Percentiles rank a stretch among this genome's conserved stretches.
Evolutionary conservation across 2,329 filamentous ascomycete species (phyloP).

Genomic region (Aureobasidium zeae): DNA sequence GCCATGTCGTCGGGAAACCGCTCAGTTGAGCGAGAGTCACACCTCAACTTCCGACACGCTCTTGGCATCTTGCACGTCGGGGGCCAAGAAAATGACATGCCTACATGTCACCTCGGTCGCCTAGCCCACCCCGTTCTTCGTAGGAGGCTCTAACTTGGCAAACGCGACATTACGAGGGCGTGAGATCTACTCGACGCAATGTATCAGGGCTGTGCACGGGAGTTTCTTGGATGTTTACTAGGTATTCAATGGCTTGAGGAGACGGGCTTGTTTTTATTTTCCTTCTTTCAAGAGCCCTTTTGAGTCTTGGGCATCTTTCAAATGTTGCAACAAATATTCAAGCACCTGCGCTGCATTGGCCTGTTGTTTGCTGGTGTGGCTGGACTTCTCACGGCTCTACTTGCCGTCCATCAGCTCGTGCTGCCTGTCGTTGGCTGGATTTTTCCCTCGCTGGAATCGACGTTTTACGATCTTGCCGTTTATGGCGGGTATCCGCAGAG

Average conservation of each 20-base stretch:
- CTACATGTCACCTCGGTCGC: neutral
- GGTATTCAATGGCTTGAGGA: too few species aligned
- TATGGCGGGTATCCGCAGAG: slow-evolving; percentile 25
- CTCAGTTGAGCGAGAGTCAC: neutral
- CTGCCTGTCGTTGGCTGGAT: slow-evolving; percentile 25
- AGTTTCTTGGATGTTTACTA: too few species aligned
- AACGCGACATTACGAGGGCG: slow-evolving; percentile 2
- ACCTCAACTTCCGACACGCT: slow-evolving; percentile 1
- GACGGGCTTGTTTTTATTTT: neutral
- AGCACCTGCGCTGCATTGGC: slow-evolving; percentile 3
- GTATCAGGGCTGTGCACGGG: slow-evolving; percentile 13
- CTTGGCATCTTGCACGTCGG: neutral
- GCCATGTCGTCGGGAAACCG: neutral
- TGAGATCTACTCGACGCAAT: slow-evolving; percentile 10
- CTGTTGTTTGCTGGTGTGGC: slow-evolving; percentile 4
- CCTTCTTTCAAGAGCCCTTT: neutral
- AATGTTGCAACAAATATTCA: slow-evolving; percentile 6
- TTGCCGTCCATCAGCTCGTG: slow-evolving; percentile 23
- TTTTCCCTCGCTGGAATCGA: slow-evolving; percentile 22
- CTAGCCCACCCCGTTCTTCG: neutral
- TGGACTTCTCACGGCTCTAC: slow-evolving; percentile 16
- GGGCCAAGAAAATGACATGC: too few species aligned
- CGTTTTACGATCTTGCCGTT: slow-evolving; percentile 28
- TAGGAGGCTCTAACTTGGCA: slow-evolving; percentile 4
- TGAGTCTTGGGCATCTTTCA: too few species aligned